Base-by-base conservation (phyloP, 495 filamentous ascomycete species). In the Oleoguttula mirabilis region DNA sequence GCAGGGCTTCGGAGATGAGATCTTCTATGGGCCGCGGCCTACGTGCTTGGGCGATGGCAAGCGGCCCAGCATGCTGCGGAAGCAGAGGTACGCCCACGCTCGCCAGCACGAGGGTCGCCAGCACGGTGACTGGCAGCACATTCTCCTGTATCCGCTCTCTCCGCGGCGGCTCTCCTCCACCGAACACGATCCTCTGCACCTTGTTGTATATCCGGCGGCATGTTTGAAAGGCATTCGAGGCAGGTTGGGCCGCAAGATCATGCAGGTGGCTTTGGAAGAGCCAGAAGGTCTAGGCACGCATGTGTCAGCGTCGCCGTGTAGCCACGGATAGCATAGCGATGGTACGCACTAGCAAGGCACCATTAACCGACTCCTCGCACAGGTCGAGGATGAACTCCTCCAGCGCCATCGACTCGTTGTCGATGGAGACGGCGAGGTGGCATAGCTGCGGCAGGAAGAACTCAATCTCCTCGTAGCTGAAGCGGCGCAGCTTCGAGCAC, bases 341-440 rank as follows among this genome's bases (percentile, higher is more conserved):
- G n/a, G n/a, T n/a, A n/a, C 75, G 53, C 60, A 84, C 80, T 65
- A 84, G 66, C 47, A 85, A 61, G 34, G 80, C 81, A 32, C 77
- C 79, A 51, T 79, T 83, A 45, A 82, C 80, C 6, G 79, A 83
- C 62, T 83, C 78, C 57, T 85, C 78, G 60, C 80, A 85, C 21
- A 85, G 64, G 58, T 85, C 80, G 50, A 84, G 65, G 52, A 85
- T 72, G 53, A 84, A 85, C 58, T 85, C 80, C 60, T 85, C 80
- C 60, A 85, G 59, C 17, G 80, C 80, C 77, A 85, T 84, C 37
- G 80, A 84, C 65, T 85, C 81, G 64, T 84, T 83, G 62, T 84
- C 76, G 60, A 83, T 70, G 61, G 76, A 82, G 47, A 85, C 75
- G 51, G 82, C 69, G 43, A 85, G 72, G 64, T 85, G 81, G 60